A percentile compares a stretch with the other conserved stretches of the same genome.
Evolutionary conservation across 2,329 filamentous ascomycete genomes (phyloP).

Genomic region (Ascomycota sp.): DNA sequence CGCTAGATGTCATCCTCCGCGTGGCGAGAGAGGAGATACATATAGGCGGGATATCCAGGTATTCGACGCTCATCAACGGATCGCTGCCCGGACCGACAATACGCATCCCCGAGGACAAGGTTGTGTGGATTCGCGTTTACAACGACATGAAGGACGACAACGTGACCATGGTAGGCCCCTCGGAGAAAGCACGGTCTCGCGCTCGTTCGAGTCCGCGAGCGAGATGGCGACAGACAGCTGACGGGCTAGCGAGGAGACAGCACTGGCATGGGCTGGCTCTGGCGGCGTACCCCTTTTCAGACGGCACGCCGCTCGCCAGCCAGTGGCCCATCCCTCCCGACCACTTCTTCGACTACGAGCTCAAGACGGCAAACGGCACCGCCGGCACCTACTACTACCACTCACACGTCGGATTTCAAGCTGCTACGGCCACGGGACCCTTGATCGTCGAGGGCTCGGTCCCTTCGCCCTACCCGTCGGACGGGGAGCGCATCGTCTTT

Average conservation of each 20-base stretch:
- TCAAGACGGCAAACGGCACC: conserved; percentile 26
- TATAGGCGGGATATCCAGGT: conserved; percentile 4
- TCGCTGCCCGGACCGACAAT: conserved; percentile 27
- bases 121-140: conserved; percentile 34
- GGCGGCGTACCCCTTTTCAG: conserved; percentile 34
- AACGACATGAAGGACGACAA: conserved; percentile 31
- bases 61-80: conserved; percentile 23
- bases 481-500: conserved; percentile 38
- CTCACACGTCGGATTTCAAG: conserved; percentile 42
- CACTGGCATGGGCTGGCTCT: conserved; percentile 44
- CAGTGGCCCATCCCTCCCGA: conserved; percentile 43
- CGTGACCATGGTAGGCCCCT: conserved; percentile 37
- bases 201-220: too few species aligned
- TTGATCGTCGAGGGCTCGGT: conserved; percentile 32
- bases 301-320: conserved; percentile 34
- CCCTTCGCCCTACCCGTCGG: conserved; percentile 30
- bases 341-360: conserved; percentile 45
- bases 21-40: conserved; percentile 18
- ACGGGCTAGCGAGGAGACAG: conserved; percentile 10
- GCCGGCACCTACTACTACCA: conserved; percentile 48
- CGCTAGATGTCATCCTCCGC: conserved; percentile 23
- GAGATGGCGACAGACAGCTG: too few species aligned
- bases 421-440: conserved; percentile 5
- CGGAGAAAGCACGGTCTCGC: conserved; percentile 31
- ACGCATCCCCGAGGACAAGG: conserved; percentile 20